Base-by-base conservation (phyloP, 2,329 filamentous ascomycete species). In the Microcyclosporella mali region DNA sequence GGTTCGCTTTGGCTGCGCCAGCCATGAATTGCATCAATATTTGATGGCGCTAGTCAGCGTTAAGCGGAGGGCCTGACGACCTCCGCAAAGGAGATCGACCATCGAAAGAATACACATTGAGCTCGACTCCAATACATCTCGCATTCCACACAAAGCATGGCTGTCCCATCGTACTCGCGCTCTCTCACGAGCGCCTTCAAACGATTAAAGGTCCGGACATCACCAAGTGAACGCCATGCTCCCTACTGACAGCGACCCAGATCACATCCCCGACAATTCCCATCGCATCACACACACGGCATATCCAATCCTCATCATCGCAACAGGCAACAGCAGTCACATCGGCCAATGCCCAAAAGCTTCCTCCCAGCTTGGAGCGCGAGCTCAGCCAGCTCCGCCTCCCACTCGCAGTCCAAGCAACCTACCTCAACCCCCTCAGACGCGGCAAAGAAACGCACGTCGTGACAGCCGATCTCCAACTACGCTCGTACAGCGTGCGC, bases 401-500 rank as follows among this genome's bases (percentile, higher is more conserved):
- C 30, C 89, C 89, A 29, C 79, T 87, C 57, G 79, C 82, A 50
- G 80, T 97, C 21, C 85, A 94, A 70, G 86, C 90, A 29, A 73
- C 94, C 33, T 92, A 94, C 67, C 77, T 95, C 37, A 80, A 83
- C 50, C 90, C 92, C 12, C 74, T 97, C 39, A 86, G 85, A 57
- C 82, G 85, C 50, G 71, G 79, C 61, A 74, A 85, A 34, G 67
- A 82, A 59, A 82, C 86, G 61, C 87, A 87, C 39, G 78, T 95
- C 28, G 88, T 88, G 10, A 81, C 85, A 9, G 94, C 88, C 70
- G 84, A 95, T 64, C 81, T 98, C 27, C 92, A 98, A 64, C 72
- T 98, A 37, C 87, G 92, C 55, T 95, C 90, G 27, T 98, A 87
- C 74, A 88, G 78, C 58, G 73, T 89, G 28, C 87, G 88, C 46